Conservation (phyloP, 1,284 basidiomycete genomes). For the Athelia psychrophila region DNA sequence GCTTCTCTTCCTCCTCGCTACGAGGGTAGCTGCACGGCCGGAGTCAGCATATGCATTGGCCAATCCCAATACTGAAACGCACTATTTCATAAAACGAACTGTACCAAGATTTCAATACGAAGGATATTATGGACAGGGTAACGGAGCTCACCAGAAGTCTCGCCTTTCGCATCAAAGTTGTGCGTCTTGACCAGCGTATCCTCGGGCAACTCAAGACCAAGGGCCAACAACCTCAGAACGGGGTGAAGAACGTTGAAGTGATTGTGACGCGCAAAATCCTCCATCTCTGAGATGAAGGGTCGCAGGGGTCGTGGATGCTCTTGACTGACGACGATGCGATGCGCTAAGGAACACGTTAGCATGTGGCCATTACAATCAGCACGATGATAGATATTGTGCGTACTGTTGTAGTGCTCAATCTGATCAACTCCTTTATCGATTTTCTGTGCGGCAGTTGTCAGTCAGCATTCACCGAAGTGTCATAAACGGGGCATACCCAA, state of each 20-base stretch:
- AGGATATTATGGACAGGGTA: background rate
- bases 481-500: constrained; percentile 41
- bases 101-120: constrained; percentile 11
- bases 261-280: constrained; percentile 47
- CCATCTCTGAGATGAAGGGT: constrained; percentile 58
- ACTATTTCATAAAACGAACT: constrained; percentile 50
- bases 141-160: constrained; percentile 41
- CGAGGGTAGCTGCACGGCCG: constrained; percentile 33
- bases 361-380: background rate
- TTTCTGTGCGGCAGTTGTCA: too few species aligned
- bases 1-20: constrained; percentile 49
- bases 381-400: constrained; percentile 11
- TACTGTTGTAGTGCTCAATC: constrained; percentile 57
- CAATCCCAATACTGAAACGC: constrained; percentile 5
- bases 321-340: constrained; percentile 42
- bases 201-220: constrained; percentile 59
- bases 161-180: constrained; percentile 37
- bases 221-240: constrained; percentile 50
- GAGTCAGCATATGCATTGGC: too few species aligned
- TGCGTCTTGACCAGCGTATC: constrained; percentile 53
- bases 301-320: constrained; percentile 46
- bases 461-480: too few species aligned
- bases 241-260: constrained; percentile 49
- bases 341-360: constrained; percentile 32
- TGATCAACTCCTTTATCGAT: constrained; percentile 59